Evolutionary conservation across 306 rosid genomes (phyloP).

Genomic region (Prunus kanzakura): DNA sequence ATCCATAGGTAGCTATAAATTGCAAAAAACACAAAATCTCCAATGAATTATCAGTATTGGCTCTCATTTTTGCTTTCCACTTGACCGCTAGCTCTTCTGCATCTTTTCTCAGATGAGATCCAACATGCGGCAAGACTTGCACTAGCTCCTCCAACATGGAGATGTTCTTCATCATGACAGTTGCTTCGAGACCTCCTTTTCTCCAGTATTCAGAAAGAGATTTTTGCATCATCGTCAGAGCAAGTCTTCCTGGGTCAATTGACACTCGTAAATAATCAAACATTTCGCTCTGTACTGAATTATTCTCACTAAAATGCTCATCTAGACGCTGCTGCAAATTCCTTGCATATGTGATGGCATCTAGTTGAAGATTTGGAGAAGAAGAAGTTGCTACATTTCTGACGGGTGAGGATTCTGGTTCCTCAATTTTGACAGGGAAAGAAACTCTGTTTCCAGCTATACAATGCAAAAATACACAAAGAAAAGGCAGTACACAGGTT

Average conservation of each 20-base stretch:
- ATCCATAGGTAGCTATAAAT: conserved; percentile 39
- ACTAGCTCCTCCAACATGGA: conserved; percentile 3
- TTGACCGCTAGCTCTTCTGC: conserved; percentile 46
- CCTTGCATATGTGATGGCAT: conserved; percentile 21
- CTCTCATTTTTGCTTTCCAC: conserved; percentile 36
- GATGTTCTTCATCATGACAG: conserved; percentile 18
- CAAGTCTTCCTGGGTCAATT: conserved; percentile 16
- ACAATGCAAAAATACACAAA: conserved; percentile 3
- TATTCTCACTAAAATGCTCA: conserved; percentile 3
- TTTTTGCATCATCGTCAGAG: conserved; percentile 15
- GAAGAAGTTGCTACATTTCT: conserved; percentile 9
- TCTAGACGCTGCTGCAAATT: conserved; percentile 14
- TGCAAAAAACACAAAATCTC: conserved; percentile 49
- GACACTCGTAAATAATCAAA: background rate
- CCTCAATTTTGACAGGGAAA: conserved; percentile 7
- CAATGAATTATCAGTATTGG: conserved; percentile 27
- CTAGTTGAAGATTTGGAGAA: conserved; percentile 22
- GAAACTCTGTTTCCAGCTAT: conserved; percentile 9
- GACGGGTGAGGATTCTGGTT: conserved; percentile 9
- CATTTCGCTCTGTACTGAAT: background rate
- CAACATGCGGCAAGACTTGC: conserved; percentile 32
- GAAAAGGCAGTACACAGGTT: background rate
- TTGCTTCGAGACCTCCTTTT: conserved; percentile 20
- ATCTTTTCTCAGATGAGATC: conserved; percentile 31
- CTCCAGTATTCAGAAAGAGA: conserved; percentile 22